Evolutionary conservation across 148 eudicot species (phyloP).

Genomic region (Camellia lanceoleosa): DNA sequence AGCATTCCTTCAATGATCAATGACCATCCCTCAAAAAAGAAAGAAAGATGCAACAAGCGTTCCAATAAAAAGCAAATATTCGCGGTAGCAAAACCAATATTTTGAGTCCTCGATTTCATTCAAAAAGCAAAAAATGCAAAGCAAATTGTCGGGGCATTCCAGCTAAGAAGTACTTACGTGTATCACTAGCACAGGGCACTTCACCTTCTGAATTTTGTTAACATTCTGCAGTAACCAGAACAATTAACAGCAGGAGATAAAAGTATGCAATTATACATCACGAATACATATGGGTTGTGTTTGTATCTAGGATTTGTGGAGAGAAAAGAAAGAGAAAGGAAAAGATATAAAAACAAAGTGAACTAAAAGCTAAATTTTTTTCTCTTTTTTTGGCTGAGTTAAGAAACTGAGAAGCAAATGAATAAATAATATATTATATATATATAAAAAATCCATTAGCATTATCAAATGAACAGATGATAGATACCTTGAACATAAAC

Average conservation of each 20-base stretch:
- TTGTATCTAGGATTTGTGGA: too few relatives aligned
- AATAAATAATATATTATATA: too few relatives aligned
- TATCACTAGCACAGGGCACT: slow-evolving; percentile 92
- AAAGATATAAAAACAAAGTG: too few relatives aligned
- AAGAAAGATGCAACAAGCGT: neutral
- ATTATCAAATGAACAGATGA: neutral
- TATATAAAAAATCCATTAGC: too few relatives aligned
- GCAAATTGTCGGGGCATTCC: neutral
- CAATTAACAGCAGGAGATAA: slow-evolving; percentile 9
- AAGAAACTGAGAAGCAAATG: too few relatives aligned
- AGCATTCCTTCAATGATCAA: neutral
- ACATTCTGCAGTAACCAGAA: slow-evolving; percentile 67
- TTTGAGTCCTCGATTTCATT: neutral
- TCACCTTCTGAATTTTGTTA: slow-evolving; percentile 87
- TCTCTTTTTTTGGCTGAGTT: too few relatives aligned
- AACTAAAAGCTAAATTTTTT: too few relatives aligned
- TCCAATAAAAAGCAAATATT: neutral
- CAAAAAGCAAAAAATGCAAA: neutral
- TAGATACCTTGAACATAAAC: neutral
- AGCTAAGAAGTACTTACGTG: slow-evolving; percentile 65
- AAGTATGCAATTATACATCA: neutral
- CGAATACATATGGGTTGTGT: too few relatives aligned
- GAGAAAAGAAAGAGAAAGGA: too few relatives aligned
- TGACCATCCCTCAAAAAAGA: neutral
- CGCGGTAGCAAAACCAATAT: neutral